Base-by-base conservation (phyloP, 257 asterid genomes). In the Solanum pinnatisectum region DNA sequence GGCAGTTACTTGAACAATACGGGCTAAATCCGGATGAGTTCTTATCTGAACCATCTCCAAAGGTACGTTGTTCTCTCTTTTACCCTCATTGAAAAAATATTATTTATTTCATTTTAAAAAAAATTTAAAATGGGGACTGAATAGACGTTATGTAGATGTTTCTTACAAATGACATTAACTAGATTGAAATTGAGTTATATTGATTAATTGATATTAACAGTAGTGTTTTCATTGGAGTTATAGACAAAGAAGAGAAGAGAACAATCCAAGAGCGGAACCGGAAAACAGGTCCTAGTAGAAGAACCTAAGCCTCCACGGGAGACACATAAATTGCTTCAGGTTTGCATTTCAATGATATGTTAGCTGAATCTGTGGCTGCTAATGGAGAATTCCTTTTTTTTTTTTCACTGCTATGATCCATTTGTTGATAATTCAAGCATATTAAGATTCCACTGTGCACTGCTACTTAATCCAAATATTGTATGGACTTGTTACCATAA, bases 301-400 rank as follows among this genome's bases (percentile, higher is more conserved):
- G 98, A 94, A 92, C 87, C 94, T 14, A 92, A 88, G 89, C 93
- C 92, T 88, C 92, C 94, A 3, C 89, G 99, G 20, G 99, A 94
- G 90, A 97, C 99, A 35, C 99, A 97, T 95, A 96, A 93, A 90
- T 92, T 97, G 94, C 98, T 97, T 90, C 99, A 97, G 98, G 99
- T 97, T 84, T 83, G 90, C 30, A 35, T 65, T 88, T 83, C 27
- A 33, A 35, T 44, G 7, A 15, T 3, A 8, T 78, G 12, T 46
- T 81, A 81, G 10, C 67, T 81, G 6, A 16, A 44, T 36, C 65
- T 15, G 37, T 59, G 39, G 65, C 39, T 39, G 10, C 63, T 84
- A 60, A 5, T 60, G 59, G 59, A 84, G 87, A 39, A 39, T 84
- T 63, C 25, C 56, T 7, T 23, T 33, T 12, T 35, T 14, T 60